Evolutionary conservation across 2,329 filamentous ascomycete species (phyloP).

Genomic region (Fusarium luffae): DNA sequence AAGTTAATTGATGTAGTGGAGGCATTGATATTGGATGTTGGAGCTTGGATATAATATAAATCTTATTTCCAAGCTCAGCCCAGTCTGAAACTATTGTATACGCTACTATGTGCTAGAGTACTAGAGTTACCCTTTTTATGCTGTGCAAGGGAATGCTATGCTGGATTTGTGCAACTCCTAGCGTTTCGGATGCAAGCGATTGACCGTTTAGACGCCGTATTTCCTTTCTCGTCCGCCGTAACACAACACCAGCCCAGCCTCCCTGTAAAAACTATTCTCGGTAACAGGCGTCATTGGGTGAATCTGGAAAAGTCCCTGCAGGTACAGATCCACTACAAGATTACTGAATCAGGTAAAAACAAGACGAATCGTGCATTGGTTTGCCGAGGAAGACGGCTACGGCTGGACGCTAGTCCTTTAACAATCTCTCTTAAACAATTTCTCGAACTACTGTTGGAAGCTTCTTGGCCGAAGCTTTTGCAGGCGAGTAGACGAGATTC

Average conservation of each 20-base stretch:
- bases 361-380: constrained; percentile 35
- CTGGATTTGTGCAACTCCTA: constrained; percentile 18
- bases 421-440: constrained; percentile 22
- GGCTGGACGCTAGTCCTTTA: constrained; percentile 11
- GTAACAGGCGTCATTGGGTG: constrained; percentile 31
- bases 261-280: constrained; percentile 31
- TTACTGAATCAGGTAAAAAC: constrained; percentile 25
- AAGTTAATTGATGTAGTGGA: background rate
- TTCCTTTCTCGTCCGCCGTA: constrained; percentile 24
- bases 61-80: background rate
- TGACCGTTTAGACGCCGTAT: constrained; percentile 18
- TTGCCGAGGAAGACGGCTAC: constrained; percentile 11
- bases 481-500: background rate
- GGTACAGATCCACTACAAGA: constrained; percentile 30
- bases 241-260: constrained; percentile 3
- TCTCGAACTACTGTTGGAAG: background rate
- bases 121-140: constrained; percentile 1
- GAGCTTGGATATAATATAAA: constrained; percentile 2
- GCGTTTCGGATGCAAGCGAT: constrained; percentile 5
- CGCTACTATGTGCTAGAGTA: background rate
- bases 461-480: background rate
- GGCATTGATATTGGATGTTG: background rate
- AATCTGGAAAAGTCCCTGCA: constrained; percentile 33
- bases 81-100: background rate
- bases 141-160: constrained; percentile 1